Evolutionary conservation across 345 rosid genomes (phyloP), one percentile per base, ranked within the genome.

Genomic region (Rhodamnia argentea): DNA sequence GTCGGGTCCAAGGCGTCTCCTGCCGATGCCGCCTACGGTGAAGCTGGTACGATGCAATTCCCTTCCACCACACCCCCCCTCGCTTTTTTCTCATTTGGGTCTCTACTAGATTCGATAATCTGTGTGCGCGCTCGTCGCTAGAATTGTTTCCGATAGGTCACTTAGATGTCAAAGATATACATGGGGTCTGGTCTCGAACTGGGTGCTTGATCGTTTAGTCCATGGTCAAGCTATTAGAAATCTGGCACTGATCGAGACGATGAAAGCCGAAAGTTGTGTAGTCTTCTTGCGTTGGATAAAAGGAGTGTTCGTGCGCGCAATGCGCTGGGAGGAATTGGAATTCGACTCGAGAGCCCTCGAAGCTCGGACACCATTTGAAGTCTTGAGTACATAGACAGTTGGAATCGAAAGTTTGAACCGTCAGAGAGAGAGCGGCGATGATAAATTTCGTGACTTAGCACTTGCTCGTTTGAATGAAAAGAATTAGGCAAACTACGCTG

Each of bases 1-100:
- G 26, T 95, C 13, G 96, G 95, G 85, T 94, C 95, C 86, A 96
- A 90, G 94, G 98, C 92, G 82, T 91, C 98, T 50, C 98, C 99
- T 74, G 99, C 99, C 76, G 97, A 93, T 60, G 99, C 99, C 22
- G 98, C 99, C 89, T 97, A 97, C 60, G 99, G 99, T 52, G 98
- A 97, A 93, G 92, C 98, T 50, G 98, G 98, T 95, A 92, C 29
- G 26, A 52, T 22, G 37, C 22, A 32, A 52, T 56, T n/a, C 10
- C 44, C 40, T 3, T 37, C 40, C 40, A n/a, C n/a, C n/a, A n/a
- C n/a, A n/a, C 47, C 78, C 47, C 32, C 8, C 6, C 47, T 62
- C 29, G 42, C 76, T 32, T 18, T 10, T 16, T 70, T 18, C 1
- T 5, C 15, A 5, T 1, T 2, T 18, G 44, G 10, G 47, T 70